These are phyloP conservation scores for Coemansia sp. DNA, from an alignment of 192 early-diverging fungal species.

Conservation along the genomic window DNA sequence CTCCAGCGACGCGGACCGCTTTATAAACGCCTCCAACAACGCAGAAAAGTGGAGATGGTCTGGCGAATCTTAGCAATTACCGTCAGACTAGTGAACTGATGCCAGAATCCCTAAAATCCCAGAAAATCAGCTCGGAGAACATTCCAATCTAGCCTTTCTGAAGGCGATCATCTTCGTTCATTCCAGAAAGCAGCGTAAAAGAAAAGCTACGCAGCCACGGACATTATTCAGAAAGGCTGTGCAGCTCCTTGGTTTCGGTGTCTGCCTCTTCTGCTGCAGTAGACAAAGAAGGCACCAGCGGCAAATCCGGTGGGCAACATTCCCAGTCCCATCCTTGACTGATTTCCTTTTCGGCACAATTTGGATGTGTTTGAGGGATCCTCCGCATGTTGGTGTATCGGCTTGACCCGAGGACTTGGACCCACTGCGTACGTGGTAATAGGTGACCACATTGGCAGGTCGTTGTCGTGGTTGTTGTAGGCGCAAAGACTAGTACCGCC, in stretches of 20 bases:
- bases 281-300: neutral
- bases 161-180: neutral
- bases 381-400: neutral
- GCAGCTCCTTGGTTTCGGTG: neutral
- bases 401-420: neutral
- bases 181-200: neutral
- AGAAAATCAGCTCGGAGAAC: neutral
- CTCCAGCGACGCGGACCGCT: neutral
- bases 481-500: neutral
- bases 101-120: neutral
- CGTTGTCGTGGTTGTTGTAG: neutral
- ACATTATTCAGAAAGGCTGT: neutral
- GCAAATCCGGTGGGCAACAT: constrained; percentile 2
- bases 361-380: neutral
- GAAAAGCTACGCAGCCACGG: neutral
- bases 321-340: neutral
- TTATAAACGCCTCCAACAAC: neutral
- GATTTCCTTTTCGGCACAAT: neutral
- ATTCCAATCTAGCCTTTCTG: neutral
- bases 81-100: neutral
- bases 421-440: neutral
- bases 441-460: neutral
- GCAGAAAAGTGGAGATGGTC: neutral
- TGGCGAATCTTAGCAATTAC: neutral
- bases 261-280: neutral